Base-by-base conservation (phyloP, 108 stramenopile species). In the Fragilaria crotonensis region DNA sequence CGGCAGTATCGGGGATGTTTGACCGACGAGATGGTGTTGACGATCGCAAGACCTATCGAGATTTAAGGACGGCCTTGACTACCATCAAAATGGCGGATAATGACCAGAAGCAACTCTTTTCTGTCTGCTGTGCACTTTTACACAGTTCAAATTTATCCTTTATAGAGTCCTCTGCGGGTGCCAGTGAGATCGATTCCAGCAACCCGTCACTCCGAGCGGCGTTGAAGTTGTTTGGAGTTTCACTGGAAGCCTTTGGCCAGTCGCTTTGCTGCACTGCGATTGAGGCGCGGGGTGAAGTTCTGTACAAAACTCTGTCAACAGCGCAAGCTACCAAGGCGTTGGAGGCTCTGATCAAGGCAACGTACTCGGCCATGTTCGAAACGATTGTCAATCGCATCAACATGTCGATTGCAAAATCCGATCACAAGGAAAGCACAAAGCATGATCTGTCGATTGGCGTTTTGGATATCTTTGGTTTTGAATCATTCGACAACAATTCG, bases 381-480 rank as follows among this genome's bases (percentile, higher is more conserved):
- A 70, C 81, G 48, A 71, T 99, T 30, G 97, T 99, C n/a, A 30
- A 56, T 21, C 73, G 73, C 41, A 72, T 98, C 68, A 99, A 99
- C 75, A 66, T 69, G 23, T 83, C 83, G 59, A 93, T 96, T 33
- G 49, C 36, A 41, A 7, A 41, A 41, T 14, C 36, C 14, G n/a
- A n/a, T n/a, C 36, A 41, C 17, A 57, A 73, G 30, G 19, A 56
- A 11, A 7, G 33, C 18, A 21, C 33, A 29, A 45, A 62, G 30
- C 28, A 67, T 26, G 11, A 76, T 88, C 23, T 90, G 90, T 30
- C 36, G 36, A 97, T 97, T 33, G 96, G 96, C 48, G 82, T 98
- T 28, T 71, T 99, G 21, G 98, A 99, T 64, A 99, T 99, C 57
- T 99, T 98, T 68, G 98, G 98, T 25, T 99, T 99, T 70, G 98